These are phyloP conservation scores for Arthrobotrys iridis DNA, from an alignment of 2,329 filamentous ascomycete species.

Conservation along the genomic window DNA sequence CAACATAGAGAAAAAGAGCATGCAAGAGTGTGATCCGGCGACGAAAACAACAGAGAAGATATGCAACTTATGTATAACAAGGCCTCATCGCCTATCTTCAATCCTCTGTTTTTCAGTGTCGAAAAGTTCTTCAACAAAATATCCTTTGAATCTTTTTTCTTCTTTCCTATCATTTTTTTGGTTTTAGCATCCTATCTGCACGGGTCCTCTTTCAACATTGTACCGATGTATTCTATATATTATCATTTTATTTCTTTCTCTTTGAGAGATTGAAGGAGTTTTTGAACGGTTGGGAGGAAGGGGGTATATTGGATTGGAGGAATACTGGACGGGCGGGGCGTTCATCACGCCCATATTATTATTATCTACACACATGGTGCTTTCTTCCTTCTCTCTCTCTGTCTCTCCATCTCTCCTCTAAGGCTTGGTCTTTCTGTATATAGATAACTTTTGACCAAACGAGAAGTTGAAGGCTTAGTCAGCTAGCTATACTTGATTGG, in stretches of 20 bases:
- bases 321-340: not conserved
- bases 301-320: not conserved
- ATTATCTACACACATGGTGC: not conserved
- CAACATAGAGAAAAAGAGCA: constrained; percentile 42
- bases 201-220: constrained; percentile 51
- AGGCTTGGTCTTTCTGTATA: not conserved
- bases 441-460: not conserved
- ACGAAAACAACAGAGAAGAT: not conserved
- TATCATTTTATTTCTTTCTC: constrained; percentile 5
- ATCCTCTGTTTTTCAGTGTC: not conserved
- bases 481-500: too few relatives aligned
- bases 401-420: too few relatives aligned
- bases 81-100: not conserved
- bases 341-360: constrained; percentile 39
- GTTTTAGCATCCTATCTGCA: constrained; percentile 18
- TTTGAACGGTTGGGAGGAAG: not conserved
- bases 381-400: too few relatives aligned
- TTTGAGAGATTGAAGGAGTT: not conserved
- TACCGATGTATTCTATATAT: constrained; percentile 49
- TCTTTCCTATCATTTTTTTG: not conserved
- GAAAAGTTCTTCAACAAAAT: not conserved
- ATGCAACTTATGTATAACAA: not conserved
- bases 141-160: not conserved
- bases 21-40: not conserved
- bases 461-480: too few relatives aligned